Percentiles rank a stretch among this genome's conserved stretches.
These are phyloP conservation scores for Avena sativa DNA, from an alignment of 176 grass and related monocot genomes.

Conservation along the genomic window DNA sequence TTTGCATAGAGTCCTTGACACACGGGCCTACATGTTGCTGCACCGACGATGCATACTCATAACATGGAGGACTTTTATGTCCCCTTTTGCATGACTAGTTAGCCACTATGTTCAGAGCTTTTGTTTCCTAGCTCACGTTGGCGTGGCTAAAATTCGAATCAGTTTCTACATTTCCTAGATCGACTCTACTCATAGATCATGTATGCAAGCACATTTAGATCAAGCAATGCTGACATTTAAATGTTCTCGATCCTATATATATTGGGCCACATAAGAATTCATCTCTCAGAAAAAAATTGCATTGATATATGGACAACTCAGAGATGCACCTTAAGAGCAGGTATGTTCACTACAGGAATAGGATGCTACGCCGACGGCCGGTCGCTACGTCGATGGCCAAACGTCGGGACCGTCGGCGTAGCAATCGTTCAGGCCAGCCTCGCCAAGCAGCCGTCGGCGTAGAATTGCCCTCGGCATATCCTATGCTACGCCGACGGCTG, in stretches of 20 bases:
- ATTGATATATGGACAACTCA: too few species aligned
- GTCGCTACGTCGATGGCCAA: too few species aligned
- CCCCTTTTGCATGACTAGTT: slow-evolving; percentile 42
- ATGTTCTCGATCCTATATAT: background rate
- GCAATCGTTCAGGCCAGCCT: too few species aligned
- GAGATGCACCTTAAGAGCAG: too few species aligned
- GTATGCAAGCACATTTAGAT: slow-evolving; percentile 1
- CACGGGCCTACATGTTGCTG: slow-evolving; percentile 52
- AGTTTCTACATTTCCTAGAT: slow-evolving; percentile 25
- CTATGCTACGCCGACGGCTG: too few species aligned
- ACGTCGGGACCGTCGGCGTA: too few species aligned
- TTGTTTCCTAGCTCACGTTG: slow-evolving; percentile 53
- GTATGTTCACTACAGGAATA: too few species aligned
- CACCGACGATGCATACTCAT: slow-evolving; percentile 63
- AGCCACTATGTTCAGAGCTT: slow-evolving; percentile 45
- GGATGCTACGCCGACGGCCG: too few species aligned
- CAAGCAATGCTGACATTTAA: background rate
- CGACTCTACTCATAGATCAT: background rate
- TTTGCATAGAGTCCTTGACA: background rate
- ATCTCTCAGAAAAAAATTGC: too few species aligned
- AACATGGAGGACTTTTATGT: slow-evolving; percentile 34
- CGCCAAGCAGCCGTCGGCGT: too few species aligned
- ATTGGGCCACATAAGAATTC: too few species aligned
- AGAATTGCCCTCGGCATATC: too few species aligned
- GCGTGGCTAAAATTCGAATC: slow-evolving; percentile 49